phyloP scores from a whole-genome alignment of 2,329 filamentous ascomycete genomes.

The Neopestalotiopsis sp. region DNA sequence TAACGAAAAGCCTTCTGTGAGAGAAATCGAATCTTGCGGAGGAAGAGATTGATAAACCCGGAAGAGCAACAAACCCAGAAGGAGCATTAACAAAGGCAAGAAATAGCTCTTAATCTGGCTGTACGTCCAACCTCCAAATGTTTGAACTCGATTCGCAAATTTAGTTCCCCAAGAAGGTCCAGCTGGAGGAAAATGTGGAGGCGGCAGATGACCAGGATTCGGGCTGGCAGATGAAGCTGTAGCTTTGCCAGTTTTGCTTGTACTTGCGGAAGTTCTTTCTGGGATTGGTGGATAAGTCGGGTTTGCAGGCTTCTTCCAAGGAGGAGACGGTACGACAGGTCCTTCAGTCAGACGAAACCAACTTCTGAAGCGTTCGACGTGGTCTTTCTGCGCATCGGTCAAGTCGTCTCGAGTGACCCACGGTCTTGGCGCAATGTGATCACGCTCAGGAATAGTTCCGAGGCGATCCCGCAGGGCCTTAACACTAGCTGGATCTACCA shows the following conservation, averaged over 20 bases:
- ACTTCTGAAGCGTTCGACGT: not conserved
- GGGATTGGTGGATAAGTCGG: not conserved
- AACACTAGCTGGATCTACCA: not conserved
- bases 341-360: not conserved
- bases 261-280: not conserved
- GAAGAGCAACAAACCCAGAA: not conserved
- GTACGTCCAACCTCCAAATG: not conserved
- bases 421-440: not conserved
- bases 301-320: not conserved
- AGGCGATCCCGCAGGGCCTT: not conserved
- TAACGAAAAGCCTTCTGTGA: not conserved
- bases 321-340: not conserved
- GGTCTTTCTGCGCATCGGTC: not conserved
- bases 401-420: not conserved
- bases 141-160: not conserved
- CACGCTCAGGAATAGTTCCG: not conserved
- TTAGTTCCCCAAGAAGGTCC: not conserved
- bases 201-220: not conserved
- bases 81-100: not conserved
- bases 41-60: not conserved
- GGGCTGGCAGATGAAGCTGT: not conserved
- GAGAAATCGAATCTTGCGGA: not conserved
- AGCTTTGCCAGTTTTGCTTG: not conserved
- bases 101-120: not conserved
- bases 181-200: not conserved